These are phyloP conservation scores for Cystobasidium slooffiae DNA, from an alignment of 1,284 basidiomycete genomes.

Conservation along the genomic window DNA sequence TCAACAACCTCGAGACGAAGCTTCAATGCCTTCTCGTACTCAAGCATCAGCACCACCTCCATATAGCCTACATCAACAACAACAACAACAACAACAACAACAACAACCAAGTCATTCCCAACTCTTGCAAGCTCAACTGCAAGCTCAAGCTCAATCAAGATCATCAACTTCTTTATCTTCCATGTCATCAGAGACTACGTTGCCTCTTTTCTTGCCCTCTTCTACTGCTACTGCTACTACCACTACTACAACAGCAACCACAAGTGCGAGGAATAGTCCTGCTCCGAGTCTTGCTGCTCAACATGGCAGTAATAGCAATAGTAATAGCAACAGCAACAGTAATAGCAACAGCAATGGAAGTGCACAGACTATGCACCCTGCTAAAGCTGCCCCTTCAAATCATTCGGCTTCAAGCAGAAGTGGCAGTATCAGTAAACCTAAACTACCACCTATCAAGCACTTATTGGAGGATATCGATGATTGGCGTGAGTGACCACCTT, in stretches of 20 bases:
- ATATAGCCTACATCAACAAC: too few species aligned
- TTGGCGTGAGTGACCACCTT: slow-evolving; percentile 12
- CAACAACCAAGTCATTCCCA: too few species aligned
- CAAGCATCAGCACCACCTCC: too few species aligned
- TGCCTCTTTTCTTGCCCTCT: neutral
- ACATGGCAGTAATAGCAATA: neutral
- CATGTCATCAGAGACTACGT: neutral
- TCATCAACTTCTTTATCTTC: neutral
- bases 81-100: too few species aligned
- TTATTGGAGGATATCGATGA: slow-evolving; percentile 19
- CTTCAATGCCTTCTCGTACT: too few species aligned
- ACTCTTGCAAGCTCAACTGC: neutral
- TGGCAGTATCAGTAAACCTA: neutral
- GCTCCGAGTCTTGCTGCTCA: neutral
- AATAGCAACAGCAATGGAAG: neutral
- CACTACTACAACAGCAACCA: neutral
- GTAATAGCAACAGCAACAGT: neutral
- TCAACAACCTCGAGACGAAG: too few species aligned
- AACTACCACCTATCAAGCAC: slow-evolving; percentile 20
- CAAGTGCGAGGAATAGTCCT: neutral
- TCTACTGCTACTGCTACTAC: too few species aligned
- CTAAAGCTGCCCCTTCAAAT: too few species aligned
- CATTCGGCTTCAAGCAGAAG: neutral
- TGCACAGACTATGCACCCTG: too few species aligned
- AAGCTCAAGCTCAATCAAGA: neutral